These are phyloP conservation scores for Xylogone sp. DNA, from an alignment of 2,329 filamentous ascomycete species.

Conservation along the genomic window DNA sequence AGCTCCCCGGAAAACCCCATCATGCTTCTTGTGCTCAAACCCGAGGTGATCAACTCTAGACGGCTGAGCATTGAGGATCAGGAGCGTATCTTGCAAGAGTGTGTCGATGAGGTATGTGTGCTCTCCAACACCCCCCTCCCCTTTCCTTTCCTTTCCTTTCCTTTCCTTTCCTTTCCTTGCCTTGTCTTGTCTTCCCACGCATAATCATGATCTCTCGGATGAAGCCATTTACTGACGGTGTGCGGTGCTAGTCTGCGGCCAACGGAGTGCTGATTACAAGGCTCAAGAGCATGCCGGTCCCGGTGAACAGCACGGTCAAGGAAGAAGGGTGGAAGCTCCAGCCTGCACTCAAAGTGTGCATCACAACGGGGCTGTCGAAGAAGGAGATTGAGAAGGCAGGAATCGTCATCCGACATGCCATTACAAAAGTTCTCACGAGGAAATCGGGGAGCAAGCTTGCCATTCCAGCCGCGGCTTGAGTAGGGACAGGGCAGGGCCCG, in stretches of 20 bases:
- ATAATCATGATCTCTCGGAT: no score
- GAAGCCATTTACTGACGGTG: no score
- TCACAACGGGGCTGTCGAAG: conserved; percentile 82
- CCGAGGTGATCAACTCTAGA: conserved; percentile 71
- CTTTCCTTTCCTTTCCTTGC: neutral
- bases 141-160: neutral
- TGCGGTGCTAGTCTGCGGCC: conserved; percentile 59
- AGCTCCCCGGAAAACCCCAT: conserved; percentile 83
- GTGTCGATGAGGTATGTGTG: conserved; percentile 89
- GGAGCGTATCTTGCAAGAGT: conserved; percentile 80
- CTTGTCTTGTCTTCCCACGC: no score
- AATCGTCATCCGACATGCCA: conserved; percentile 80
- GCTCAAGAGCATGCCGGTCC: conserved; percentile 72
- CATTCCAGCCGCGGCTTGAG: conserved; percentile 32
- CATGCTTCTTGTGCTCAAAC: conserved; percentile 78
- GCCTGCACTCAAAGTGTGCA: conserved; percentile 85
- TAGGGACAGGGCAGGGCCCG: conserved; percentile 3
- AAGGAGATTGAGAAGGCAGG: conserved; percentile 97
- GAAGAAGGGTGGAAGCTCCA: conserved; percentile 67
- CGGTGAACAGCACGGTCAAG: conserved; percentile 58
- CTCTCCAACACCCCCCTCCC: neutral
- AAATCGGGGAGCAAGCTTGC: conserved; percentile 47
- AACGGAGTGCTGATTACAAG: conserved; percentile 90
- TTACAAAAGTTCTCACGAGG: conserved; percentile 82
- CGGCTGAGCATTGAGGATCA: conserved; percentile 71